Conservation (phyloP, 495 filamentous ascomycete species). For the Aspergillus funiculosus region DNA sequence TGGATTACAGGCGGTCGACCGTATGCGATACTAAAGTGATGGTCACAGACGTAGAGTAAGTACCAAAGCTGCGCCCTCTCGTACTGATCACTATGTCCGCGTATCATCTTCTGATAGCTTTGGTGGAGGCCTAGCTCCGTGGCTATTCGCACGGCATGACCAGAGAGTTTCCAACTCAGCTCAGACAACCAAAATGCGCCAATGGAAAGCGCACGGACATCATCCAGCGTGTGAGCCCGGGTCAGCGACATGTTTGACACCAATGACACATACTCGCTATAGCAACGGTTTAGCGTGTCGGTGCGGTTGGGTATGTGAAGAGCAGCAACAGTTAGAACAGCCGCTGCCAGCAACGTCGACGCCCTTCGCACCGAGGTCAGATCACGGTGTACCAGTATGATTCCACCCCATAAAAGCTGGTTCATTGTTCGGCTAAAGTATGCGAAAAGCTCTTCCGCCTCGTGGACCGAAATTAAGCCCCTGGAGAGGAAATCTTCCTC, state of each 20-base stretch:
- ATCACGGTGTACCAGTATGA: slow-evolving; percentile 47
- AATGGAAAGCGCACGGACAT: slow-evolving; percentile 47
- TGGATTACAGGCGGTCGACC: slow-evolving; percentile 50
- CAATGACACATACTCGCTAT: slow-evolving; percentile 46
- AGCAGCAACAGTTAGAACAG: slow-evolving; percentile 48
- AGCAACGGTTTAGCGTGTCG: slow-evolving; percentile 46
- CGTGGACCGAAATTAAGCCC: slow-evolving; percentile 43
- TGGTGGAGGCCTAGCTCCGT: slow-evolving; percentile 49
- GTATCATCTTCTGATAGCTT: slow-evolving; percentile 45
- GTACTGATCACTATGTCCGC: slow-evolving; percentile 44
- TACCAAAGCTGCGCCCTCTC: slow-evolving; percentile 47
- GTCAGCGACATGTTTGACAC: slow-evolving; percentile 49
- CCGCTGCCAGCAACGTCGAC: slow-evolving; percentile 46
- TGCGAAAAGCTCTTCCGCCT: slow-evolving; percentile 47
- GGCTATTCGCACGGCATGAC: slow-evolving; percentile 49
- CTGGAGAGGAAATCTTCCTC: slow-evolving; percentile 49
- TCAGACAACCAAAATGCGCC: slow-evolving; percentile 52
- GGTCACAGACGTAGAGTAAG: slow-evolving; percentile 51
- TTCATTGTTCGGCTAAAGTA: slow-evolving; percentile 51
- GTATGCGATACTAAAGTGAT: slow-evolving; percentile 52
- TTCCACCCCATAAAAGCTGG: slow-evolving; percentile 52
- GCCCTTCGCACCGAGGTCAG: slow-evolving; percentile 45
- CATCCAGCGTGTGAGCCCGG: slow-evolving; percentile 45
- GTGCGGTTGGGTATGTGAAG: slow-evolving; percentile 49
- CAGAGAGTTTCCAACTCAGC: slow-evolving; percentile 50